Evolutionary conservation across 441 rosid species (phyloP).

Genomic region (Jatropha podagrica): DNA sequence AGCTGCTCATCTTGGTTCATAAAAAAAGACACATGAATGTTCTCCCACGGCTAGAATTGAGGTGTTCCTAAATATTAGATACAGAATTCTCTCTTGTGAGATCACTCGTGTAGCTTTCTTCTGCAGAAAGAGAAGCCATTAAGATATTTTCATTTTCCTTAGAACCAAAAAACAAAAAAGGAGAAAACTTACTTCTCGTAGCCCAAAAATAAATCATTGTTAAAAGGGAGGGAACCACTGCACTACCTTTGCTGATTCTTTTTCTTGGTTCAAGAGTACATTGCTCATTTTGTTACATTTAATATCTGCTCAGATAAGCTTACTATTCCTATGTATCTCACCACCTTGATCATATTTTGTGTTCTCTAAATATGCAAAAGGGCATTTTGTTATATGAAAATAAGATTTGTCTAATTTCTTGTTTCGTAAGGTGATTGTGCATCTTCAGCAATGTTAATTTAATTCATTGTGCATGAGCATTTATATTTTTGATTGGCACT

Average conservation of each 20-base stretch:
- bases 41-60: background rate
- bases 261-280: background rate
- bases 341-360: background rate
- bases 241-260: background rate
- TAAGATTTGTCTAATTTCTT: background rate
- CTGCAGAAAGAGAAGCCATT: background rate
- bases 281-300: background rate
- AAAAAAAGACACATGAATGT: background rate
- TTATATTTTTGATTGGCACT: background rate
- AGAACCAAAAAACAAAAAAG: background rate
- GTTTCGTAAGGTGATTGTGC: background rate
- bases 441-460: constrained; percentile 7
- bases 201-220: background rate
- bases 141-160: background rate
- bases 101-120: background rate
- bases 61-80: no score
- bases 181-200: no score
- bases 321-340: background rate
- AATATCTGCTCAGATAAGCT: background rate
- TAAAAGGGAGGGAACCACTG: background rate
- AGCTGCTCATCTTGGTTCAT: background rate
- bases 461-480: background rate
- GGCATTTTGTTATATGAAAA: background rate
- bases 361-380: background rate
- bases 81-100: background rate